These are phyloP conservation scores for Colletotrichum graminicola DNA, from an alignment of 2,329 filamentous ascomycete genomes.

Conservation along the genomic window DNA sequence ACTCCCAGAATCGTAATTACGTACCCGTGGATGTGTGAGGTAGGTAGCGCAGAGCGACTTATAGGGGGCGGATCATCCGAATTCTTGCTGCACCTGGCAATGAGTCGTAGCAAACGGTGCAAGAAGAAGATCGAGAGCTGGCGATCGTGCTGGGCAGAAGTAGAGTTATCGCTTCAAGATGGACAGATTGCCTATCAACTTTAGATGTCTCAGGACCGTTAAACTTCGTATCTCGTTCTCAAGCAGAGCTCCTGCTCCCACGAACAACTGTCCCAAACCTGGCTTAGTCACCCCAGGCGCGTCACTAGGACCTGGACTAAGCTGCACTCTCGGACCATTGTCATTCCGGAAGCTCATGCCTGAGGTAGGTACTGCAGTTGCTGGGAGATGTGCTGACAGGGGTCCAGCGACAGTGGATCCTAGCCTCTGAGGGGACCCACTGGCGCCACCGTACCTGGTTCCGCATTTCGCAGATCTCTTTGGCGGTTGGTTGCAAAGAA, in stretches of 20 bases:
- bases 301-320: background rate
- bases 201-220: slow-evolving; percentile 17
- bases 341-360: background rate
- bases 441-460: slow-evolving; percentile 3
- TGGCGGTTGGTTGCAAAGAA: slow-evolving; percentile 16
- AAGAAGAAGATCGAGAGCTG: background rate
- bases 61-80: slow-evolving; percentile 36
- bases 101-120: background rate
- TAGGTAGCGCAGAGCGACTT: slow-evolving; percentile 27
- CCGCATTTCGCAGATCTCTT: slow-evolving; percentile 37
- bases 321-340: slow-evolving; percentile 26
- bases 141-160: slow-evolving; percentile 10
- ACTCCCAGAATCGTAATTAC: slow-evolving; percentile 35
- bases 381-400: background rate
- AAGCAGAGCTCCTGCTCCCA: slow-evolving; percentile 27
- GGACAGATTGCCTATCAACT: slow-evolving; percentile 35
- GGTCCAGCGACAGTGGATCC: slow-evolving; percentile 3
- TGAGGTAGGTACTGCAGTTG: background rate
- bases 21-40: slow-evolving; percentile 30
- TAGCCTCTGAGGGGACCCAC: background rate
- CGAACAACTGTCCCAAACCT: slow-evolving; percentile 39
- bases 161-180: slow-evolving; percentile 15
- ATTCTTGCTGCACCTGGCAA: slow-evolving; percentile 11
- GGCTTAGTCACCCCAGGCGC: slow-evolving; percentile 33
- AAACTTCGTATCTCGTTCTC: slow-evolving; percentile 26